phyloP scores from a whole-genome alignment of 176 grass and related monocot species.

The Tuctoria greenei region DNA sequence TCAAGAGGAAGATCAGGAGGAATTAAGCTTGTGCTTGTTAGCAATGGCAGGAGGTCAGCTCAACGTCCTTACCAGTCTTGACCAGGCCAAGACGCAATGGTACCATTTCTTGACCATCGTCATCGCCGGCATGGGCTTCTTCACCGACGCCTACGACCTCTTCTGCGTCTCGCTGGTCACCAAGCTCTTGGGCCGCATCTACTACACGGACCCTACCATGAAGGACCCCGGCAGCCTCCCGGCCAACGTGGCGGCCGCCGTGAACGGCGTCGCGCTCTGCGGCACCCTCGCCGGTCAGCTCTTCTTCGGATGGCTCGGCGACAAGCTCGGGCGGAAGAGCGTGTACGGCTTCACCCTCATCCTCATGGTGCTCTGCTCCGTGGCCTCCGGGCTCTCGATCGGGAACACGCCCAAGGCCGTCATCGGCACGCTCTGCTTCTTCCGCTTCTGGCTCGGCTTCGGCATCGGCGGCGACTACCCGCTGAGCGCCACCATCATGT shows the following conservation, averaged over 20 bases:
- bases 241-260: not conserved
- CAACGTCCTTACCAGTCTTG: not conserved
- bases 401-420: conserved; percentile 13
- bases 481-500: conserved; percentile 67
- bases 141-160: conserved; percentile 67
- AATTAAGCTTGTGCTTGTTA: not conserved
- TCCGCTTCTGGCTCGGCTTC: conserved; percentile 52
- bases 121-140: conserved; percentile 67
- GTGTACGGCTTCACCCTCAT: conserved; percentile 9
- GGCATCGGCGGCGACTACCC: conserved; percentile 74
- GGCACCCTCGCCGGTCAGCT: conserved; percentile 1
- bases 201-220: conserved; percentile 6
- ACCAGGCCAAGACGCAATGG: not conserved
- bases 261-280: not conserved
- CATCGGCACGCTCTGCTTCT: conserved; percentile 50
- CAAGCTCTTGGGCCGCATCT: conserved; percentile 35
- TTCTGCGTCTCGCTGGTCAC: conserved; percentile 43
- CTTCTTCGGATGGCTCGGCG: not conserved
- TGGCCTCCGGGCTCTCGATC: not conserved
- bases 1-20: not conserved
- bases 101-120: conserved; percentile 10
- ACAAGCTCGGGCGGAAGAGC: not conserved
- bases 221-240: conserved; percentile 3
- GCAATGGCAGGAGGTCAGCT: not conserved
- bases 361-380: not conserved